Evolutionary conservation across 495 filamentous ascomycete species (phyloP).

Genomic region (Lentithecium fluviatile): DNA sequence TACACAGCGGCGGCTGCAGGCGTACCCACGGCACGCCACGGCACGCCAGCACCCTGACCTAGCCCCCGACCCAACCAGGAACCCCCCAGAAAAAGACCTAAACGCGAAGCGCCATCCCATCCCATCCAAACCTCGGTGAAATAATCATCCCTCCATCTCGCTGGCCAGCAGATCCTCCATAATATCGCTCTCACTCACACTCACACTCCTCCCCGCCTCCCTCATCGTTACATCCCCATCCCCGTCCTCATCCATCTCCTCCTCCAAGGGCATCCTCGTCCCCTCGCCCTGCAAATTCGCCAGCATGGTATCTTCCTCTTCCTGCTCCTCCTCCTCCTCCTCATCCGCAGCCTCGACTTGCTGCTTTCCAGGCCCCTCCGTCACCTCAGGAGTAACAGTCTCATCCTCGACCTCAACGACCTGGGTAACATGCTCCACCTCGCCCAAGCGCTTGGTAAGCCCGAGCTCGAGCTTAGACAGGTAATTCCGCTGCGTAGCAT

Average conservation of each 20-base stretch:
- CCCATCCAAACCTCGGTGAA: not conserved
- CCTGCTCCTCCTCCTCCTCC: slow-evolving; percentile 31
- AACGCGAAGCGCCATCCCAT: too few species aligned
- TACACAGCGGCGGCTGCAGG: too few species aligned
- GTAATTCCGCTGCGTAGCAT: slow-evolving; percentile 38
- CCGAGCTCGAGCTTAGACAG: slow-evolving; percentile 37
- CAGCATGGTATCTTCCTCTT: slow-evolving; percentile 25
- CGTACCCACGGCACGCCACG: too few species aligned
- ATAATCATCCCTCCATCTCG: slow-evolving; percentile 13
- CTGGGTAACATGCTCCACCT: slow-evolving; percentile 20
- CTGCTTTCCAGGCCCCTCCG: slow-evolving; percentile 28
- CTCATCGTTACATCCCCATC: slow-evolving; percentile 36
- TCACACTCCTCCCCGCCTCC: slow-evolving; percentile 39
- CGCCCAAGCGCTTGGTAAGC: slow-evolving; percentile 32
- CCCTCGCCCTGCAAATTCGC: slow-evolving; percentile 29
- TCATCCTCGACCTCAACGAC: slow-evolving; percentile 4
- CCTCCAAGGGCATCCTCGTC: slow-evolving; percentile 35
- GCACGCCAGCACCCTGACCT: too few species aligned
- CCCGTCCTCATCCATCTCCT: slow-evolving; percentile 42
- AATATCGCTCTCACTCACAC: slow-evolving; percentile 29
- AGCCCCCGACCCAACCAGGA: too few species aligned
- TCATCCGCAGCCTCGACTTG: slow-evolving; percentile 27
- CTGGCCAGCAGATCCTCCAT: slow-evolving; percentile 37
- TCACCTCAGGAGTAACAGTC: slow-evolving; percentile 2
- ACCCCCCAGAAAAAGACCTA: too few species aligned